Percentiles rank a stretch among this genome's conserved stretches.
These are phyloP conservation scores for Lactarius deliciosus DNA, from an alignment of 768 basidiomycete species.

Conservation along the genomic window DNA sequence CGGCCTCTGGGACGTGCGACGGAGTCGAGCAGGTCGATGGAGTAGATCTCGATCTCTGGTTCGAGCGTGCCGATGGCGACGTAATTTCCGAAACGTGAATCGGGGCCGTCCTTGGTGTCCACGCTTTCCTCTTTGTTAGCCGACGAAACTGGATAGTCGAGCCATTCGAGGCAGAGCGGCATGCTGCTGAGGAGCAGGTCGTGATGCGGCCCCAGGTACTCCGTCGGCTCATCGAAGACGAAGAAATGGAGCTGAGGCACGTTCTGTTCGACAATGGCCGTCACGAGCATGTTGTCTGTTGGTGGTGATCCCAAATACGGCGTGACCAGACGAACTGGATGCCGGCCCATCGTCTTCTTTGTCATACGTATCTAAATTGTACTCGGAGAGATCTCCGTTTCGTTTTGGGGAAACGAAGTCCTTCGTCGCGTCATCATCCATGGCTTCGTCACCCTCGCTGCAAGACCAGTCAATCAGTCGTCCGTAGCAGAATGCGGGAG, in stretches of 20 bases:
- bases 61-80: conserved; percentile 97
- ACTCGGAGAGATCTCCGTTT: too few species aligned
- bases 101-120: conserved; percentile 29
- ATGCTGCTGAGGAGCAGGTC: conserved; percentile 97
- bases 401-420: too few species aligned
- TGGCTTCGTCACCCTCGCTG: too few species aligned
- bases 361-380: too few species aligned
- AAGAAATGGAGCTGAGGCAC: conserved; percentile 95
- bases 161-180: conserved; percentile 98
- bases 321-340: too few species aligned
- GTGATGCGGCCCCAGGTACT: conserved; percentile 91
- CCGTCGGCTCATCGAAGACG: conserved; percentile 89
- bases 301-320: too few species aligned
- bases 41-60: conserved; percentile 99
- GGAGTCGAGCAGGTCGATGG: conserved; percentile 87
- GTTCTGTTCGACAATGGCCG: conserved; percentile 77
- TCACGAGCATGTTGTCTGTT: too few species aligned
- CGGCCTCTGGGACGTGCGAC: conserved; percentile 76
- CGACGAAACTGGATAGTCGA: conserved; percentile 78
- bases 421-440: too few species aligned
- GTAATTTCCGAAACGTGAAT: conserved; percentile 68
- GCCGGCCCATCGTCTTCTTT: too few species aligned
- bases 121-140: conserved; percentile 40
- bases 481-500: too few species aligned
- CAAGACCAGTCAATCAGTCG: too few species aligned